Evolutionary conservation across 148 eudicot species (phyloP), one percentile per base, ranked within the genome.

Genomic region (Gaultheria prostrata): DNA sequence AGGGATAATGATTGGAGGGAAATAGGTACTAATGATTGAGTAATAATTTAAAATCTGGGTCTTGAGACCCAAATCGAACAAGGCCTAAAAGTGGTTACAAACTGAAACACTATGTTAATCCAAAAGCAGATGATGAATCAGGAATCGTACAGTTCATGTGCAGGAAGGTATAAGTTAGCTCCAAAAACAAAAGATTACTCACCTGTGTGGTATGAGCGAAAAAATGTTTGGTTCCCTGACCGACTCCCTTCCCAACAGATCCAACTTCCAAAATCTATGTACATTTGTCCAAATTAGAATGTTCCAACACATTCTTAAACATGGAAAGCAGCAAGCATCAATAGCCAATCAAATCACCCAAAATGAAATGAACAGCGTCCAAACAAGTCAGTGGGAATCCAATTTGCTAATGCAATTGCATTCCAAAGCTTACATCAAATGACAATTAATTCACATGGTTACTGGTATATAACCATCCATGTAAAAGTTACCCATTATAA

Each of bases 261-360:
- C 99, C 98, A 88, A 95, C 89, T 90, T 97, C 99, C 80, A 97
- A 49, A 81, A 97, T 95, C 99, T 97, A 87, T 80, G 86, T 54
- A 84, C 50, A 81, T 80, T 30, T 65, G 74, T 81, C 83, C 61
- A 80, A 76, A 77, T 75, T 21, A 80, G 79, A 24, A 63, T 59
- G 76, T 76, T 65, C 76, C 32, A 14, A 45, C 57, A 45, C 43
- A 45, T 61, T 48, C 53, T 35, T 43, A 78, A 71, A 75, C 3
- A 59, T 15, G 10, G 65, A 33, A 30, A 61, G 48, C 14, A 39
- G 35, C 72, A 53, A 69, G 78, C 26, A 67, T 65, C 32, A 2
- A 57, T 12, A 57, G n/a, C 26, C 15, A 17, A 80, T 49, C 18
- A 28, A 43, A 82, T 50, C 83, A 11, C 32, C 13, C 6, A 71